Evolutionary conservation across 2,329 filamentous ascomycete genomes (phyloP), one percentile per base, ranked within the genome.

Genomic region (Phoma sp.): DNA sequence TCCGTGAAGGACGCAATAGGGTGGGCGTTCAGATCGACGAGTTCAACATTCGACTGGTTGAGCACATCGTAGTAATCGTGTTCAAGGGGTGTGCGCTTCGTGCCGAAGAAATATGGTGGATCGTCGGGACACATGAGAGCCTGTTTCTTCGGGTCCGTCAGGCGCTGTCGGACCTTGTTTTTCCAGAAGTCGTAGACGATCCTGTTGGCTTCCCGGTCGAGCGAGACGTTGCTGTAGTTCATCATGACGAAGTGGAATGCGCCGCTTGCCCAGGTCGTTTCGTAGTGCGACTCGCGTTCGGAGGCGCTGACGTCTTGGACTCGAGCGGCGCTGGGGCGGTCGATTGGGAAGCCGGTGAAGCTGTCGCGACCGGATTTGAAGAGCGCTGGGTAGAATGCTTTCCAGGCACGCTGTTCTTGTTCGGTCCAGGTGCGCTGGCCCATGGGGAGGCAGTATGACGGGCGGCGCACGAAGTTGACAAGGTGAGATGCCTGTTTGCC

Each of bases 151-250:
- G 69, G 63, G 49, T 78, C 72, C 9, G 67, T 67, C 32, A 80
- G 65, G 5, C 77, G 68, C 14, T 65, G 56, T 9, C 70, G 63
- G 11, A 74, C 71, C 56, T 75, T 73, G 60, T 72, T 81, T 9
- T 85, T 81, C 77, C 77, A 80, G 65, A 76, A 79, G 23, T 78
- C 70, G 60, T 79, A 79, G 0, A 74, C 69, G 15, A 75, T 59
- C 9, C 65, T 62, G 43, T 79, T 80, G 6, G 75, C 72, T 39
- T 75, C 70, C 37, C 63, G 56, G 46, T 77, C 72, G 15, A 68
- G 57, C 7, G 69, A 37, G 37, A 73, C 43, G 56, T 76, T 69
- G 37, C 64, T 69, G 58, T 74, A 76, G 46, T 69, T 69, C 56
- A 48, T 48, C 47, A 60, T 43, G 40, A 68, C 64, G 47, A 75